Percentiles rank a stretch among this genome's conserved stretches.
phyloP scores from a whole-genome alignment of 208 protist species.

The Trypanosoma cruzi region DNA sequence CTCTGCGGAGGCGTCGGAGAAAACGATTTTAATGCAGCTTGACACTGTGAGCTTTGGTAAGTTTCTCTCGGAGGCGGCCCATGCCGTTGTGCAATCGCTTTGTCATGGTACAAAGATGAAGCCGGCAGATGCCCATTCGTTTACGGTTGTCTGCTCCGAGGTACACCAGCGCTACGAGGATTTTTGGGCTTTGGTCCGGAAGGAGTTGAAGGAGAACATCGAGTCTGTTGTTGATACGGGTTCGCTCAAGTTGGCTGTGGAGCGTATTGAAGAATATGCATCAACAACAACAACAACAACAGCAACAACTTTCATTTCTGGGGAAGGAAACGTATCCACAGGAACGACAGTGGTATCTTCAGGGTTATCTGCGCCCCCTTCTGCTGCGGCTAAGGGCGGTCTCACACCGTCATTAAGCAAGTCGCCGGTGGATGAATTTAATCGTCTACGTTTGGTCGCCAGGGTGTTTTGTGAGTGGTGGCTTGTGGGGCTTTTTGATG shows the following conservation, averaged over 20 bases:
- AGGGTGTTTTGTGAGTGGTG: conserved; percentile 33
- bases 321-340: background rate
- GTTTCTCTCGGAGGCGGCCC: conserved; percentile 33
- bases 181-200: conserved; percentile 24
- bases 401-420: background rate
- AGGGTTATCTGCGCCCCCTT: background rate
- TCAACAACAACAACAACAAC: conserved; percentile 1
- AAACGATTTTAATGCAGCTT: conserved; percentile 21
- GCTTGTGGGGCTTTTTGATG: conserved; percentile 30
- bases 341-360: background rate
- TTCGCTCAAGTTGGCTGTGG: conserved; percentile 2
- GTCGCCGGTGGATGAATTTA: conserved; percentile 26
- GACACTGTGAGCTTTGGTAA: conserved; percentile 29
- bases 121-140: conserved; percentile 15
- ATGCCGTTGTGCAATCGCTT: conserved; percentile 28
- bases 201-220: conserved; percentile 16
- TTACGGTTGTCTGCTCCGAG: conserved; percentile 29
- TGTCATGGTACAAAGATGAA: conserved; percentile 28
- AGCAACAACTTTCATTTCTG: too few species aligned
- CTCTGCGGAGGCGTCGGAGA: conserved; percentile 28
- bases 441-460: conserved; percentile 21
- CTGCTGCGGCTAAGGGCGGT: background rate
- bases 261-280: conserved; percentile 18
- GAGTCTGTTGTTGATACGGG: conserved; percentile 11
- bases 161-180: conserved; percentile 35